Percentiles rank a stretch among this genome's conserved stretches.
Evolutionary conservation across 495 filamentous ascomycete species (phyloP).

Genomic region (Podospora sp.): DNA sequence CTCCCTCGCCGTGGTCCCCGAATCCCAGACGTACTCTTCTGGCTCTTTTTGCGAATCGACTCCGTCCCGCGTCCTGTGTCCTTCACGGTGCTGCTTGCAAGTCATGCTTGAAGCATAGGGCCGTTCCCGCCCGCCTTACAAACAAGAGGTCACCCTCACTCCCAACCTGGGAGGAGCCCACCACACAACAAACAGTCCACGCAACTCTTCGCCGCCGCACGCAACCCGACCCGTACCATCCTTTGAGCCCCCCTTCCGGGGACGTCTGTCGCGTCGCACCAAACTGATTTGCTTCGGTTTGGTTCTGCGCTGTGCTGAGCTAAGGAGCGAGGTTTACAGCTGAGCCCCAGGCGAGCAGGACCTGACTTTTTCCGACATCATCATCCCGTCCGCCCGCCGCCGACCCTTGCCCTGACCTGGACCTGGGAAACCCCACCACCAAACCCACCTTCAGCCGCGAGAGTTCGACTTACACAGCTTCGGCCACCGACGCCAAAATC

Average conservation of each 20-base stretch:
- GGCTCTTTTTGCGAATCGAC: constrained; percentile 18
- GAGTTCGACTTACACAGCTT: constrained; percentile 28
- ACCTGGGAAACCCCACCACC: constrained; percentile 25
- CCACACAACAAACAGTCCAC: constrained; percentile 12
- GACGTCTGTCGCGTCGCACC: constrained; percentile 11
- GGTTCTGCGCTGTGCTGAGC: constrained; percentile 28
- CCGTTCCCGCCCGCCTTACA: constrained; percentile 7
- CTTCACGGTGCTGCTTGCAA: constrained; percentile 6
- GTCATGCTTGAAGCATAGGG: constrained; percentile 21
- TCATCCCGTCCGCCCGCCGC: constrained; percentile 24
- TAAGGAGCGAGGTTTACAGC: constrained; percentile 21
- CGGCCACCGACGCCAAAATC: constrained; percentile 23
- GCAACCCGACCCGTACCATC: background rate
- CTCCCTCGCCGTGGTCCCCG: constrained; percentile 34
- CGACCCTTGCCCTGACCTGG: constrained; percentile 13
- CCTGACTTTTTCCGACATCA: constrained; percentile 26
- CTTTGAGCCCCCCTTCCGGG: background rate
- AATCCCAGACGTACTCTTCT: constrained; percentile 28
- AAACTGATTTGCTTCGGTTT: background rate
- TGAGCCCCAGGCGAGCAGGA: constrained; percentile 30
- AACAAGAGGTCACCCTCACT: background rate
- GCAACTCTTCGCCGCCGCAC: constrained; percentile 9
- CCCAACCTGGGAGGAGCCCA: constrained; percentile 3
- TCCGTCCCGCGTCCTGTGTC: background rate
- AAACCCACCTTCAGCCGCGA: constrained; percentile 24